Conservation (phyloP, 2,329 filamentous ascomycete species). For the Fusarium sp. region DNA sequence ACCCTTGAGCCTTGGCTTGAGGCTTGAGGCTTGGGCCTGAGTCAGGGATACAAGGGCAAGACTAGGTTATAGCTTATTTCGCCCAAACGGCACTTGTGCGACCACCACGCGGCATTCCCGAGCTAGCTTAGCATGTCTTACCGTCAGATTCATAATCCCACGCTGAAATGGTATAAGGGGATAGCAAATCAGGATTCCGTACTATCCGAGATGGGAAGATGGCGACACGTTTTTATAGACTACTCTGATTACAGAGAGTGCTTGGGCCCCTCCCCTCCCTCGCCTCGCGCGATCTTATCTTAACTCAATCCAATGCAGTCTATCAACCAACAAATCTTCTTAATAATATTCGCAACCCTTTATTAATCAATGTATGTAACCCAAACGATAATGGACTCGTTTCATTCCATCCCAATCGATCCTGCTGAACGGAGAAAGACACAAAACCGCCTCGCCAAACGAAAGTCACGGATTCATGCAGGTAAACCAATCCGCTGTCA, state of each 20-base stretch:
- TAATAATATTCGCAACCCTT: constrained; percentile 1
- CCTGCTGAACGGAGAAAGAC: constrained; percentile 7
- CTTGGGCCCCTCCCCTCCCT: neutral
- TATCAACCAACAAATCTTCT: neutral
- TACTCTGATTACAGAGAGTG: neutral
- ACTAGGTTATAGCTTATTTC: too few relatives aligned
- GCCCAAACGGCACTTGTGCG: too few relatives aligned
- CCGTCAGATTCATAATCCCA: too few relatives aligned
- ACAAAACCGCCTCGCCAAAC: constrained; percentile 11
- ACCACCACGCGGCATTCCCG: too few relatives aligned
- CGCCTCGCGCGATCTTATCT: neutral
- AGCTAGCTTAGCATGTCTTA: too few relatives aligned
- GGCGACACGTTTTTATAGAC: neutral
- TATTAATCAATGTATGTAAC: constrained; percentile 1
- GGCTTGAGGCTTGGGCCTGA: too few relatives aligned
- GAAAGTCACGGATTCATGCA: constrained; percentile 2
- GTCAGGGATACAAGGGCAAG: too few relatives aligned
- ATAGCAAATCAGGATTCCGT: too few relatives aligned
- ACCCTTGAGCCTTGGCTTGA: too few relatives aligned
- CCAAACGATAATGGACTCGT: constrained; percentile 1
- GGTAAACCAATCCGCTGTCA: neutral
- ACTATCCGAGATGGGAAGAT: neutral
- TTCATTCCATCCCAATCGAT: neutral
- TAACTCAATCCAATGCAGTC: neutral
- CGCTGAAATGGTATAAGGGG: too few relatives aligned